These are phyloP conservation scores for Piloderma croceum DNA, from an alignment of 768 basidiomycete species.

Conservation along the genomic window DNA sequence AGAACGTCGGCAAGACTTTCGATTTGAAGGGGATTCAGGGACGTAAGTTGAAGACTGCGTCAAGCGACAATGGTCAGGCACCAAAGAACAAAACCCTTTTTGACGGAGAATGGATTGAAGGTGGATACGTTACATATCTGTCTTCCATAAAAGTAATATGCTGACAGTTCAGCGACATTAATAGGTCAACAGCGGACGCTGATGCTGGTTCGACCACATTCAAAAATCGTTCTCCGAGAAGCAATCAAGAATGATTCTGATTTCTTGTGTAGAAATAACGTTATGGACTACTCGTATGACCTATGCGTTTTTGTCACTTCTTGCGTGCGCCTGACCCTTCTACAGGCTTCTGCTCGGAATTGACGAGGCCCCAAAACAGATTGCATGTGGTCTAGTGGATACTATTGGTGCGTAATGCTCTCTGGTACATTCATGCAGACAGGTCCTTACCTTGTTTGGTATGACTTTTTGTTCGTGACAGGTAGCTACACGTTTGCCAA, in stretches of 20 bases:
- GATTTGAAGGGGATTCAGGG: conserved; percentile 84
- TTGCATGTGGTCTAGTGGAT: conserved; percentile 77
- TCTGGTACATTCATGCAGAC: not conserved
- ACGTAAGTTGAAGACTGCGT: conserved; percentile 54
- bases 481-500: conserved; percentile 84
- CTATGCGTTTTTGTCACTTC: not conserved
- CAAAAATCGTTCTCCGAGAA: conserved; percentile 64
- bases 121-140: conserved; percentile 25
- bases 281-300: conserved; percentile 83
- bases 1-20: conserved; percentile 63
- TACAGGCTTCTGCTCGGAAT: conserved; percentile 66
- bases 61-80: conserved; percentile 27
- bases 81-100: conserved; percentile 54
- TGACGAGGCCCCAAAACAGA: conserved; percentile 58
- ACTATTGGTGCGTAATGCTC: conserved; percentile 54
- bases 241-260: conserved; percentile 68
- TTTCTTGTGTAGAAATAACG: conserved; percentile 68
- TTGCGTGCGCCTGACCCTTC: conserved; percentile 2
- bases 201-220: conserved; percentile 65
- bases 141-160: not conserved
- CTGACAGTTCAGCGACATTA: not conserved
- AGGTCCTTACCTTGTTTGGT: not conserved
- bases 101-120: conserved; percentile 85
- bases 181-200: conserved; percentile 60
- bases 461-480: conserved; percentile 21